Percentiles rank a stretch among this genome's conserved stretches.
Evolutionary conservation across 2,329 filamentous ascomycete genomes (phyloP).

Genomic region (Colletotrichum sp.): DNA sequence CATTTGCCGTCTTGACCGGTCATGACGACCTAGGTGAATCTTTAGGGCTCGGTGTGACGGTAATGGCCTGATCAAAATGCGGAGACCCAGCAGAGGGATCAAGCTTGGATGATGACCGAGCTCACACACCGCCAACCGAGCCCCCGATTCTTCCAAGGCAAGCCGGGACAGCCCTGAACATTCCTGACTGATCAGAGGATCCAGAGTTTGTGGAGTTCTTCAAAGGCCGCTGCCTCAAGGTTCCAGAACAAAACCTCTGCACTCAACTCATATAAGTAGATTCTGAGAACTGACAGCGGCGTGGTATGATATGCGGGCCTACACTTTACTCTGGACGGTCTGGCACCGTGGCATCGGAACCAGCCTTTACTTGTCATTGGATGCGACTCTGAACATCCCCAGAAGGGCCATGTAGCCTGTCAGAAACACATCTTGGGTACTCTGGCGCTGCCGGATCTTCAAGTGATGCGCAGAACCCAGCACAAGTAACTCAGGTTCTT

Average conservation of each 20-base stretch:
- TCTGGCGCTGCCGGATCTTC: background rate
- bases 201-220: background rate
- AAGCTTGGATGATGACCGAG: background rate
- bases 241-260: background rate
- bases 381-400: background rate
- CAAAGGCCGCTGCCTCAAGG: background rate
- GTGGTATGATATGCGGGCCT: background rate
- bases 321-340: background rate
- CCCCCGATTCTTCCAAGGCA: background rate
- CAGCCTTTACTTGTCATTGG: background rate
- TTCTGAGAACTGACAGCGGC: slow-evolving; percentile 15
- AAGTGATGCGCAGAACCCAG: background rate
- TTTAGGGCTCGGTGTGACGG: background rate
- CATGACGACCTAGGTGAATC: background rate
- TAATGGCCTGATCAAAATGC: background rate
- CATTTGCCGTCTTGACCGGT: background rate
- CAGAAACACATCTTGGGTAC: background rate
- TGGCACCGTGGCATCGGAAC: background rate
- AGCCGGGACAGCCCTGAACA: background rate
- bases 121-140: background rate
- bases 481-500: background rate
- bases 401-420: background rate
- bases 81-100: background rate
- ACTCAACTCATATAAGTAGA: background rate
- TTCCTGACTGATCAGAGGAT: background rate